A percentile compares a stretch with the other conserved stretches of the same genome.
Conservation (phyloP, 345 rosid species). For the Ricinus communis region DNA sequence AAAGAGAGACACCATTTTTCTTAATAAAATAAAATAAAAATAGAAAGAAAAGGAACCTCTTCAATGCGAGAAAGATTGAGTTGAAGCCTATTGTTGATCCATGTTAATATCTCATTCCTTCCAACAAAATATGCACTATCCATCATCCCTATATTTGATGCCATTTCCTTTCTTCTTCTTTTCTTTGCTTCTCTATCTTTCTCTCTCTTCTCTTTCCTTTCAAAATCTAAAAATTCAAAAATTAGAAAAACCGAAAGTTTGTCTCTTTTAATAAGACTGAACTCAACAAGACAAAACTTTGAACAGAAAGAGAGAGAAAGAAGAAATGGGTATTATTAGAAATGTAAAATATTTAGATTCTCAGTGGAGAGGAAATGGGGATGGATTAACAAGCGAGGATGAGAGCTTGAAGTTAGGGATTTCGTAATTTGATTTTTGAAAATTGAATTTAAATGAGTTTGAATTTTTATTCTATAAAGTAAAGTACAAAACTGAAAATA, state of each 20-base stretch:
- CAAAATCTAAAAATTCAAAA: not conserved
- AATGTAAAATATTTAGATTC: not conserved
- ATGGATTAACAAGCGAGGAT: not conserved
- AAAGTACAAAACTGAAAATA: constrained; percentile 4
- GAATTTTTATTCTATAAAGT: not conserved
- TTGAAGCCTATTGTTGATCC: constrained; percentile 92
- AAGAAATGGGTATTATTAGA: not conserved
- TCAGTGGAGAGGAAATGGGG: not conserved
- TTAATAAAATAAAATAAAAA: not conserved
- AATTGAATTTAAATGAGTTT: not conserved
- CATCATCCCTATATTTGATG: constrained; percentile 94
- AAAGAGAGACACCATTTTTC: too few relatives aligned
- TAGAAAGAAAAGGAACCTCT: constrained; percentile 47
- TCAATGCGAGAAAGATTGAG: constrained; percentile 88
- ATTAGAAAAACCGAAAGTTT: not conserved
- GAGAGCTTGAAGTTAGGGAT: constrained; percentile 7
- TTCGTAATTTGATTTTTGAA: not conserved
- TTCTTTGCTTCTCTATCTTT: not conserved
- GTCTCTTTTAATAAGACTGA: not conserved
- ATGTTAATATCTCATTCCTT: constrained; percentile 81
- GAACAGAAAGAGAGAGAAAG: not conserved
- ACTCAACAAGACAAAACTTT: constrained; percentile 1
- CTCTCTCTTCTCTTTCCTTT: not conserved
- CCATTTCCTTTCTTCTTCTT: constrained; percentile 40
- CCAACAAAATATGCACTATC: constrained; percentile 98